Percentiles rank a stretch among this genome's conserved stretches.
Conservation (phyloP, 176 grass and related monocot genomes). For the Raddia guianensis region DNA sequence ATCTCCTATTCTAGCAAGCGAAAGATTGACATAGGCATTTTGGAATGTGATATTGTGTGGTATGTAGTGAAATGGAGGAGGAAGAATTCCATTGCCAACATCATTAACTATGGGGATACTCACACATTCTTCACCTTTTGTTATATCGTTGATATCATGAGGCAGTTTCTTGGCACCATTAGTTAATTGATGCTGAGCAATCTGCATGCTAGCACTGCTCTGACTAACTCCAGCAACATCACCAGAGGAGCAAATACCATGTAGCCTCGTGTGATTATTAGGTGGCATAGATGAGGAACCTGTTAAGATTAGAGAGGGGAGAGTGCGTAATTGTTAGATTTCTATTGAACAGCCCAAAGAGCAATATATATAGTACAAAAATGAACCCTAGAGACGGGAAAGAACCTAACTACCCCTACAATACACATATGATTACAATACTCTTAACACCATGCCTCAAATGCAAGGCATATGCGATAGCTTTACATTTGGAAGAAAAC, state of each 20-base stretch:
- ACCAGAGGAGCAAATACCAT: slow-evolving; percentile 23
- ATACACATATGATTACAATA: too few species aligned
- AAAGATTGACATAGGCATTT: slow-evolving; percentile 67
- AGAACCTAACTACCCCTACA: too few species aligned
- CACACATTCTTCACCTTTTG: slow-evolving; percentile 73
- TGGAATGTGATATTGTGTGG: slow-evolving; percentile 64
- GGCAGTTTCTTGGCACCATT: slow-evolving; percentile 29
- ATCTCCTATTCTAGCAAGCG: slow-evolving; percentile 85
- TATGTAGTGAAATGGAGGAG: slow-evolving; percentile 76
- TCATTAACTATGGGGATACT: slow-evolving; percentile 59
- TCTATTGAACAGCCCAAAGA: too few species aligned
- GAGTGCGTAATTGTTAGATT: too few species aligned
- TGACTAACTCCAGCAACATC: slow-evolving; percentile 27
- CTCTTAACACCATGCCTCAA: too few species aligned
- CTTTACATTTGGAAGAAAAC: too few species aligned
- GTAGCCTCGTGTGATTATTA: slow-evolving; percentile 26
- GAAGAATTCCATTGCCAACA: slow-evolving; percentile 53
- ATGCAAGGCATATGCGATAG: too few species aligned
- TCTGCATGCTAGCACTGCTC: slow-evolving; percentile 36
- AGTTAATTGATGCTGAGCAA: slow-evolving; percentile 34
- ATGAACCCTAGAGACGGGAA: too few species aligned
- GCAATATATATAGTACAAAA: too few species aligned
- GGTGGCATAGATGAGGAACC: slow-evolving; percentile 9
- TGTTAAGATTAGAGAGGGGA: too few species aligned
- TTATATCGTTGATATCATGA: slow-evolving; percentile 77